phyloP scores from a whole-genome alignment of 164 flowering plant species.

The Stephania yunnanensis region DNA sequence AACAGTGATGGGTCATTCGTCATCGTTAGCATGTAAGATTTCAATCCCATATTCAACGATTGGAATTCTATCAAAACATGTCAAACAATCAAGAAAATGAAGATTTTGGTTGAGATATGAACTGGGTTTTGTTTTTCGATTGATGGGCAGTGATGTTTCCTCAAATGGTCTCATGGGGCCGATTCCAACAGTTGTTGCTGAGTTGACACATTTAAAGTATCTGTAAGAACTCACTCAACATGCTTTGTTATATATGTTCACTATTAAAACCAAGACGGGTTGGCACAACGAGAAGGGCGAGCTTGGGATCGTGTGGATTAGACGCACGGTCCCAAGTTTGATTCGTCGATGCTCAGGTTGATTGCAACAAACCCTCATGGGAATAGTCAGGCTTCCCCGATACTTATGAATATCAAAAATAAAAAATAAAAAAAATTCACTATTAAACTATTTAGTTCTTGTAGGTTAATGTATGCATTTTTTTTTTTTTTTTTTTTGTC shows the following conservation, averaged over 20 bases:
- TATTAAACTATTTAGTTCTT: no score
- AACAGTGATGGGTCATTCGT: slow-evolving; percentile 20
- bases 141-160: slow-evolving; percentile 48
- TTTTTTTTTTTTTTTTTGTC: slow-evolving; percentile 1
- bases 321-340: no score
- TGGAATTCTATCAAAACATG: no score
- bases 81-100: not conserved
- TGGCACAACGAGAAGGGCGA: no score
- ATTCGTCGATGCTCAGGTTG: no score
- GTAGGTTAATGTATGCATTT: not conserved
- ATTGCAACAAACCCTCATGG: no score
- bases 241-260: not conserved
- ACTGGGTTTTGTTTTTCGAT: not conserved
- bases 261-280: no score
- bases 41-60: not conserved
- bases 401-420: no score
- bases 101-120: not conserved
- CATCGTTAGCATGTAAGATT: slow-evolving; percentile 38
- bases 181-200: slow-evolving; percentile 39
- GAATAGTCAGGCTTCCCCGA: no score
- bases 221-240: slow-evolving; percentile 35
- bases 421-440: no score
- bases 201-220: slow-evolving; percentile 33
- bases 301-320: no score
- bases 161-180: slow-evolving; percentile 34